Conservation (phyloP, 164 flowering plant species). For the Houttuynia cordata region DNA sequence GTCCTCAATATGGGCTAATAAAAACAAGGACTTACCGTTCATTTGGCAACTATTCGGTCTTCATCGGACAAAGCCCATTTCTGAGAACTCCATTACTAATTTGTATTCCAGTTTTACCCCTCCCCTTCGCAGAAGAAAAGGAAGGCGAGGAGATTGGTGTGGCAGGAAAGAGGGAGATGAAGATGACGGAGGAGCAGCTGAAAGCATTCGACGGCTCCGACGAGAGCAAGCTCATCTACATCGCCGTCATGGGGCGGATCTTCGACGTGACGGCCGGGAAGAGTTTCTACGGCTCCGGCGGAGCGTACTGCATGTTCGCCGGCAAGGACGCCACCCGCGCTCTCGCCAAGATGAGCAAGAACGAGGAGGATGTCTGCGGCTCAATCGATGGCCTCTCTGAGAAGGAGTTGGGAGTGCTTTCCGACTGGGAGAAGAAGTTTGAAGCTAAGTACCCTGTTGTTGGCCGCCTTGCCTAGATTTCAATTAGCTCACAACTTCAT, state of each 20-base stretch:
- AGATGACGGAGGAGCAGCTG: constrained; percentile 50
- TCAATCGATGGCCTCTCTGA: constrained; percentile 68
- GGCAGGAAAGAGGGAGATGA: constrained; percentile 22
- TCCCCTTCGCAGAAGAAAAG: too few species aligned
- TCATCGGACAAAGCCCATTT: too few species aligned
- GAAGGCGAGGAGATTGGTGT: too few species aligned
- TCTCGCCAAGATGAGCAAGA: constrained; percentile 92
- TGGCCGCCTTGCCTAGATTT: constrained; percentile 40
- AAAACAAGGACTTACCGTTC: too few species aligned
- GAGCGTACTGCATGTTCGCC: constrained; percentile 71
- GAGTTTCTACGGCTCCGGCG: constrained; percentile 92
- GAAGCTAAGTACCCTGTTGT: constrained; percentile 91
- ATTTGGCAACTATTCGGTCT: too few species aligned
- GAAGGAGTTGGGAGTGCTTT: constrained; percentile 71
- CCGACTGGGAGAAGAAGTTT: constrained; percentile 92
- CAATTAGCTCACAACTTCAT: neutral
- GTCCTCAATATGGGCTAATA: too few species aligned
- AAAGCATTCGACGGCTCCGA: constrained; percentile 60
- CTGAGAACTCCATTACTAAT: too few species aligned
- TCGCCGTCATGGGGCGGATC: constrained; percentile 70
- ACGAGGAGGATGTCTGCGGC: constrained; percentile 56
- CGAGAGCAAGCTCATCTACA: constrained; percentile 70
- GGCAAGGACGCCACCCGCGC: constrained; percentile 93
- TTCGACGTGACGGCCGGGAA: constrained; percentile 74
- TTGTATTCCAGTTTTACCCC: too few species aligned